Percentiles rank a stretch among this genome's conserved stretches.
Evolutionary conservation across 1,139 yeast genomes (phyloP).

Genomic region (Blastobotrys illinoisensis): DNA sequence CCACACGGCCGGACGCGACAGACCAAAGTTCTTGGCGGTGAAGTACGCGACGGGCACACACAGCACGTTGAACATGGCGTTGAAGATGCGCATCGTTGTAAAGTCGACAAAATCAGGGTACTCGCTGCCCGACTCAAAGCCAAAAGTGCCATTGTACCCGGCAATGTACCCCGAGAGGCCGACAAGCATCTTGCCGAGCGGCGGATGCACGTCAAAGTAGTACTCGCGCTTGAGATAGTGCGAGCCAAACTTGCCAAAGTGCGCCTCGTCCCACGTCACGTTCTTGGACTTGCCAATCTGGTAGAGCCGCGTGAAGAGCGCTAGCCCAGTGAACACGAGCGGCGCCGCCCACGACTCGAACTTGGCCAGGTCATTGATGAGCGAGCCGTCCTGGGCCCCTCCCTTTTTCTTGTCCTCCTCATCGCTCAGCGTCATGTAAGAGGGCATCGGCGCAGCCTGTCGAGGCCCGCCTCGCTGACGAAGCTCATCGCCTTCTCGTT

Average conservation of each 20-base stretch:
- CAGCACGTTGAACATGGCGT: slow-evolving; percentile 82
- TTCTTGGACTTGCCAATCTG: slow-evolving; percentile 54
- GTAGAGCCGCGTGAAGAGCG: slow-evolving; percentile 64
- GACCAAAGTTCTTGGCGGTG: slow-evolving; percentile 82
- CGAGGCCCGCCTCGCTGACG: slow-evolving; percentile 8
- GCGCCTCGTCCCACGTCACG: slow-evolving; percentile 97
- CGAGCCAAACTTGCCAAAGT: slow-evolving; percentile 56
- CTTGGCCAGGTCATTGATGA: slow-evolving; percentile 15
- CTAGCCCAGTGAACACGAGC: slow-evolving; percentile 49
- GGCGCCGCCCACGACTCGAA: slow-evolving; percentile 51
- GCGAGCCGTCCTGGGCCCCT: slow-evolving; percentile 5
- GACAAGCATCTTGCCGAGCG: slow-evolving; percentile 93
- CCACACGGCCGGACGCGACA: slow-evolving; percentile 80
- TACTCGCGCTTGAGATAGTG: slow-evolving; percentile 36
- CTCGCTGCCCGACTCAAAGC: slow-evolving; percentile 78
- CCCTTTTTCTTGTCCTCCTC: slow-evolving; percentile 1
- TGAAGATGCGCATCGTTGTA: slow-evolving; percentile 89
- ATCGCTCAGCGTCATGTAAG: not conserved
- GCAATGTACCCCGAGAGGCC: slow-evolving; percentile 93
- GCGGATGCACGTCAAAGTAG: slow-evolving; percentile 93
- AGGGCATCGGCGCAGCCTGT: not conserved
- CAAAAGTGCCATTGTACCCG: slow-evolving; percentile 94
- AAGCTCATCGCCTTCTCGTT: slow-evolving; percentile 12
- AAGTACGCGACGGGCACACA: slow-evolving; percentile 93
- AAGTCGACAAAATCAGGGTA: slow-evolving; percentile 86